These are phyloP conservation scores for Haplographium delicatum DNA, from an alignment of 495 filamentous ascomycete genomes.

Conservation along the genomic window DNA sequence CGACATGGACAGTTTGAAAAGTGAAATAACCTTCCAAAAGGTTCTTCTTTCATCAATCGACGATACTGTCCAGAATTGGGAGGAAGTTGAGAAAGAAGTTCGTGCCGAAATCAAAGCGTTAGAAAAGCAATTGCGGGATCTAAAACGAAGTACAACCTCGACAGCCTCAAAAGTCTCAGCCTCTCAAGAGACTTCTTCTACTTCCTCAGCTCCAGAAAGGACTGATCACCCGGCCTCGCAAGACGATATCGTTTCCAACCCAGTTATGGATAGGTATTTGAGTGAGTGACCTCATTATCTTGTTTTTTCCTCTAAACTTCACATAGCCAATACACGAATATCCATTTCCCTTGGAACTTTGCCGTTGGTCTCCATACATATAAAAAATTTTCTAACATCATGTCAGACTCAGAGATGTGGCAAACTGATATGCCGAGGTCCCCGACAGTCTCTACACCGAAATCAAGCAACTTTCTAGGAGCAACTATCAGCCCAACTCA, in stretches of 20 bases:
- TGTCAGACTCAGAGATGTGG: background rate
- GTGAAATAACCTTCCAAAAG: slow-evolving; percentile 35
- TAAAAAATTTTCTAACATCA: slow-evolving; percentile 16
- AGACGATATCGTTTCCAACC: background rate
- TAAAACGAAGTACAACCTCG: slow-evolving; percentile 8
- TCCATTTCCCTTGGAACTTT: background rate
- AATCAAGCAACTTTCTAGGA: slow-evolving; percentile 6
- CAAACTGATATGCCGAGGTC: background rate
- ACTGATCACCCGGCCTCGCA: background rate
- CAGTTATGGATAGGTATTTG: slow-evolving; percentile 2
- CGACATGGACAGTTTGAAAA: slow-evolving; percentile 29
- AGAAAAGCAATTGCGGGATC: slow-evolving; percentile 11
- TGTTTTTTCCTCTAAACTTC: background rate
- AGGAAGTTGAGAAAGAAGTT: slow-evolving; percentile 14
- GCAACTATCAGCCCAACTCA: slow-evolving; percentile 12
- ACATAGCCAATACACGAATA: background rate
- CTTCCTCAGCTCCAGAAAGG: background rate
- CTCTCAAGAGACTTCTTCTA: background rate
- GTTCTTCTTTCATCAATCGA: slow-evolving; percentile 37
- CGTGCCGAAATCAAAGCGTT: slow-evolving; percentile 18
- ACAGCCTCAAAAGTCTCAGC: background rate
- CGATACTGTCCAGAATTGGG: slow-evolving; percentile 22
- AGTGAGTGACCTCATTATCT: too few relatives aligned
- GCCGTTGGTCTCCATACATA: slow-evolving; percentile 4
- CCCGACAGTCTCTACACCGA: slow-evolving; percentile 20